phyloP scores from a whole-genome alignment of 345 rosid genomes.

The Arabidopsis suecica region DNA sequence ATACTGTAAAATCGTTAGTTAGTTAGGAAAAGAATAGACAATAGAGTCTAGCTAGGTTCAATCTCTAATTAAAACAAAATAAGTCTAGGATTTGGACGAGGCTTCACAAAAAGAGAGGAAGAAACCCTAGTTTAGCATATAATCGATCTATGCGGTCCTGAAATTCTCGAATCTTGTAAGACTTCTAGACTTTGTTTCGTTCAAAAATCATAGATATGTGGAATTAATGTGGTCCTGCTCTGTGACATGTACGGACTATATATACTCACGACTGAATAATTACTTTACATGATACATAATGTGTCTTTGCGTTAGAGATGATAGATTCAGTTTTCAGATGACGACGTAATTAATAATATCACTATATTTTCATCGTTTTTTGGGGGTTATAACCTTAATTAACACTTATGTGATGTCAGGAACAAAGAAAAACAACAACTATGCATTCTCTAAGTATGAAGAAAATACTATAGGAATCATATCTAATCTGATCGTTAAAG shows the following conservation, averaged over 20 bases:
- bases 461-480: constrained; percentile 3
- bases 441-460: background rate
- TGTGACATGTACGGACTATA: constrained; percentile 41
- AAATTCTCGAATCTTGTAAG: constrained; percentile 23
- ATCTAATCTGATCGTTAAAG: background rate
- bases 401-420: no score
- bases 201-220: constrained; percentile 7
- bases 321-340: constrained; percentile 13
- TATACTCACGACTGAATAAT: constrained; percentile 1
- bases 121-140: constrained; percentile 16
- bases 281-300: constrained; percentile 1
- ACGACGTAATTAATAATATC: constrained; percentile 22
- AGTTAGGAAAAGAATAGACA: background rate
- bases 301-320: constrained; percentile 21
- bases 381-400: background rate
- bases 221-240: constrained; percentile 39
- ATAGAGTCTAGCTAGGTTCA: background rate
- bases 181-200: constrained; percentile 25
- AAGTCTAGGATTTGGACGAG: constrained; percentile 3
- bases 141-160: constrained; percentile 41
- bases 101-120: constrained; percentile 21
- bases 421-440: background rate
- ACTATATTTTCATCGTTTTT: background rate
- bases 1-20: background rate
- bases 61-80: background rate